Evolutionary conservation across 2,329 filamentous ascomycete species (phyloP), one percentile per base, ranked within the genome.

Genomic region (Alternaria panax): DNA sequence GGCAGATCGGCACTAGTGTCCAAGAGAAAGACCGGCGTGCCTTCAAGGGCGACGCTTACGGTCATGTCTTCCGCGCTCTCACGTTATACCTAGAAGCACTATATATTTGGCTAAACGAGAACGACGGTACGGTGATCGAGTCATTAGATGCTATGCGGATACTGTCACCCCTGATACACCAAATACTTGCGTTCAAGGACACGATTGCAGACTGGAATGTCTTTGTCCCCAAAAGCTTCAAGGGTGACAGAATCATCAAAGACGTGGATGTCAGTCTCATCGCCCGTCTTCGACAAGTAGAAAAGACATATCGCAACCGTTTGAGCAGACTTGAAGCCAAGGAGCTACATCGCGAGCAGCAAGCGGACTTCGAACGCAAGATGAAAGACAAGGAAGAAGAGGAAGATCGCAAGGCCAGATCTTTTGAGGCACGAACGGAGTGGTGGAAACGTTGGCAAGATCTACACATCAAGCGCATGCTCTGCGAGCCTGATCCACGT

Each of bases 21-120:
- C 18, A 54, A 9, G 28, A 54, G 4, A 36, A 66, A 2, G 14
- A 63, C 16, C 66, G 32, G 9, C 27, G 36, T 20, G 25, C 14
- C 4, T 67, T 76, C 57, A 76, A 75, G 51, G 18, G 20, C 14
- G 75, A 77, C 36, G 70, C 70, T 1, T 76, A 68, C 53, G 57
- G 54, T 1, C 64, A 72, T 42, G 45, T 75, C 4, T 76, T 77
- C 46, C 66, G 62, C 18, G 45, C 62, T 12, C 47, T 75, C 6
- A 47, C 59, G 6, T 9, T 30, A 2, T 63, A 70, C 14, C 41
- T 75, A 0, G 52, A 66, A 50, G 54, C 51, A 7, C 52, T 72
- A 18, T 59, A 71, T n/a, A 47, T 48, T 7, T 70, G 65, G 60
- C 32, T 71, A 2, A 11, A 28, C n/a, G 48, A 62, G 5, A 50